A percentile compares a stretch with the other conserved stretches of the same genome.
These are phyloP conservation scores for Odontarrhena argentea DNA, from an alignment of 345 rosid genomes.

Conservation along the genomic window DNA sequence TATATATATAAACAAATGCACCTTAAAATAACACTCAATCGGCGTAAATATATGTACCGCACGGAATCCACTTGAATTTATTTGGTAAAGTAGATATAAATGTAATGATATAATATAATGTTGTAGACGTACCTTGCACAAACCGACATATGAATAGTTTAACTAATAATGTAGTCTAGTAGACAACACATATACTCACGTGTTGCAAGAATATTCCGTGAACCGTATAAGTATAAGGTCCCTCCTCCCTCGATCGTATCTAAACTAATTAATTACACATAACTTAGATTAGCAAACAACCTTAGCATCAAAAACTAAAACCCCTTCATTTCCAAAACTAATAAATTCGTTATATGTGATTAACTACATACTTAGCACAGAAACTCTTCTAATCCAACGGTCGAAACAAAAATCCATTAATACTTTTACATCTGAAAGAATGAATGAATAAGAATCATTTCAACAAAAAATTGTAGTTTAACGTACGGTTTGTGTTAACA, in stretches of 20 bases:
- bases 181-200: constrained; percentile 27
- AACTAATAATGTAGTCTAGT: neutral
- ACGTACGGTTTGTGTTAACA: too few species aligned
- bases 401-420: too few species aligned
- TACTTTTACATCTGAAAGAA: too few species aligned
- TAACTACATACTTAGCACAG: too few species aligned
- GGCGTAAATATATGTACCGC: neutral
- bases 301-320: too few species aligned
- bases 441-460: too few species aligned
- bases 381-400: too few species aligned
- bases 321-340: too few species aligned
- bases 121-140: neutral
- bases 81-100: neutral
- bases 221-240: constrained; percentile 17
- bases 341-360: too few species aligned
- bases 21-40: neutral
- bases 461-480: too few species aligned
- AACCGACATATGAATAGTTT: constrained; percentile 5
- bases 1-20: neutral
- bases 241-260: neutral
- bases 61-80: constrained; percentile 19
- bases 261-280: neutral
- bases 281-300: neutral
- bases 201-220: constrained; percentile 34
- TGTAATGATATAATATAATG: too few species aligned